A percentile compares a stretch with the other conserved stretches of the same genome.
phyloP scores from a whole-genome alignment of 2,329 filamentous ascomycete species.

The Fusarium liriodendri region DNA sequence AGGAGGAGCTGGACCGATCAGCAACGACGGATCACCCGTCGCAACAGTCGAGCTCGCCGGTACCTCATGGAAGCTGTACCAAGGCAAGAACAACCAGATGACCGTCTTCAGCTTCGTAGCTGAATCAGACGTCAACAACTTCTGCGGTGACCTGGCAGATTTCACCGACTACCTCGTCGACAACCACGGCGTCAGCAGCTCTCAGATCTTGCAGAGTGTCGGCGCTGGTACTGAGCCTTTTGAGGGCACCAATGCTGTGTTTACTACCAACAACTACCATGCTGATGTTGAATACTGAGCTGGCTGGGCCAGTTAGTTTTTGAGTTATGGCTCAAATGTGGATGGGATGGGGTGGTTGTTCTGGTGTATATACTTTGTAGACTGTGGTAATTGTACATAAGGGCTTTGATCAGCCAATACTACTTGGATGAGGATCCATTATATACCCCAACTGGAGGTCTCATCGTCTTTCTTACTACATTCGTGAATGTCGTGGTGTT shows the following conservation, averaged over 20 bases:
- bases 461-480: neutral
- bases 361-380: neutral
- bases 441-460: neutral
- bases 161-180: conserved; percentile 67
- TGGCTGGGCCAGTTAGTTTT: neutral
- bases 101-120: conserved; percentile 67
- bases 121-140: conserved; percentile 56
- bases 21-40: conserved; percentile 62
- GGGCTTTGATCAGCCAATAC: neutral
- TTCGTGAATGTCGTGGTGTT: neutral
- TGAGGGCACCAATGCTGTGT: conserved; percentile 54
- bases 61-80: conserved; percentile 64
- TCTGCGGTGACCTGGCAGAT: conserved; percentile 65
- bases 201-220: conserved; percentile 64
- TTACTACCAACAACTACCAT: conserved; percentile 28
- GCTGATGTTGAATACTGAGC: conserved; percentile 9
- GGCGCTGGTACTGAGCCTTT: conserved; percentile 69
- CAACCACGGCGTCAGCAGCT: conserved; percentile 58
- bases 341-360: neutral
- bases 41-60: conserved; percentile 65
- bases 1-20: conserved; percentile 39
- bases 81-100: conserved; percentile 65
- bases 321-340: neutral
- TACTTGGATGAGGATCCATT: neutral
- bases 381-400: neutral